Percentiles rank a stretch among this genome's conserved stretches.
Conservation (phyloP, 2,329 filamentous ascomycete species). For the Monilinia polystroma region DNA sequence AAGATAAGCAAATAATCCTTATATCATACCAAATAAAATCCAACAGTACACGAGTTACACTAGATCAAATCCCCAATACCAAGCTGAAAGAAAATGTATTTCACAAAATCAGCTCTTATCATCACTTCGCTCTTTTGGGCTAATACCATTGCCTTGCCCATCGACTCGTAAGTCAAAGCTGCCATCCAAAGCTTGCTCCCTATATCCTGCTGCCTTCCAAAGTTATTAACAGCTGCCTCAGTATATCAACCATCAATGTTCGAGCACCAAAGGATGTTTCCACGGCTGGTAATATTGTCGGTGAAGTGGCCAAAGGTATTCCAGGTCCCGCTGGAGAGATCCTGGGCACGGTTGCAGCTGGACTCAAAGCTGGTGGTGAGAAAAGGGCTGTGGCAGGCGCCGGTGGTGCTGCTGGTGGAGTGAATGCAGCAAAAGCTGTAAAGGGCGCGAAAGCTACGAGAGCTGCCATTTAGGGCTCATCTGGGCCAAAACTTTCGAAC, state of each 20-base stretch:
- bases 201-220: not conserved
- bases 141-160: not conserved
- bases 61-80: not conserved
- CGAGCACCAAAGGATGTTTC: not conserved
- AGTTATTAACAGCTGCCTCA: not conserved
- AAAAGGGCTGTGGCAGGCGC: not conserved
- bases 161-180: not conserved
- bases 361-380: conserved; percentile 1
- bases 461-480: not conserved
- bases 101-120: conserved; percentile 6
- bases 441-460: not conserved
- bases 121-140: conserved; percentile 3
- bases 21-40: not conserved
- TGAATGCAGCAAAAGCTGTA: not conserved
- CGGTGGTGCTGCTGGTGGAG: not conserved
- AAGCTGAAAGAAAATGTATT: conserved; percentile 8
- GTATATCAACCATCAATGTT: not conserved
- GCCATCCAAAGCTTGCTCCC: not conserved
- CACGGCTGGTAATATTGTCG: conserved; percentile 2
- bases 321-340: not conserved
- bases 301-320: not conserved
- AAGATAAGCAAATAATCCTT: not conserved
- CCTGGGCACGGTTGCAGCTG: not conserved
- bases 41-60: not conserved
- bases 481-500: not conserved